Conservation (phyloP, 441 rosid genomes). For the Daphne laureola region DNA sequence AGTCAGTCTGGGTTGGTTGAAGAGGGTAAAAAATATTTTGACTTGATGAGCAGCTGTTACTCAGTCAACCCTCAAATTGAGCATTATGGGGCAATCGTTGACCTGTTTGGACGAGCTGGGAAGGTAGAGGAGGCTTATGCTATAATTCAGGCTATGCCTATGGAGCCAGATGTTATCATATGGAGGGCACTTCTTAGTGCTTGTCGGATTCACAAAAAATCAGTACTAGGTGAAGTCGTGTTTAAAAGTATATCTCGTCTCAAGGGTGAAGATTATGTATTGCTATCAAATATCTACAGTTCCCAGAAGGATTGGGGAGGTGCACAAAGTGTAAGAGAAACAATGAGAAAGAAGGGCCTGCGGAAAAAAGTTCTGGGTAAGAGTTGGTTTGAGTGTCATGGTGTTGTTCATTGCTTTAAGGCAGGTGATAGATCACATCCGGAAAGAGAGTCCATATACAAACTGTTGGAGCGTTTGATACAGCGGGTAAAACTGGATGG, state of each 20-base stretch:
- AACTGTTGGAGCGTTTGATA: constrained; percentile 41
- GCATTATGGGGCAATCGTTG: constrained; percentile 80
- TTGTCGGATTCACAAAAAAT: constrained; percentile 33
- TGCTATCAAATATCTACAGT: constrained; percentile 55
- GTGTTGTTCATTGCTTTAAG: constrained; percentile 43
- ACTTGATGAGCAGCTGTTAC: constrained; percentile 30
- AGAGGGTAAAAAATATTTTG: constrained; percentile 40
- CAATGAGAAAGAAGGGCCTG: constrained; percentile 44
- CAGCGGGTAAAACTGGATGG: constrained; percentile 41
- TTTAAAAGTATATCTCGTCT: constrained; percentile 32
- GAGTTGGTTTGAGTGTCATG: constrained; percentile 56
- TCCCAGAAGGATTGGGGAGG: constrained; percentile 56
- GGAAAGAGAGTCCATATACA: constrained; percentile 48
- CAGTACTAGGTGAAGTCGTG: constrained; percentile 42
- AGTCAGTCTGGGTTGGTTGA: constrained; percentile 48
- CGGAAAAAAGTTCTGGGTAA: constrained; percentile 41
- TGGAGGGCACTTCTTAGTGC: constrained; percentile 70
- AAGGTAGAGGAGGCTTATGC: constrained; percentile 42
- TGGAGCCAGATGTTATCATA: constrained; percentile 51
- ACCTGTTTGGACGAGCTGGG: constrained; percentile 50
- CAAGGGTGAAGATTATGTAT: constrained; percentile 49
- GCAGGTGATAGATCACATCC: constrained; percentile 50
- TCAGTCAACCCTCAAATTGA: constrained; percentile 47
- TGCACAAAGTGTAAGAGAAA: constrained; percentile 44
- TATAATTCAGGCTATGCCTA: constrained; percentile 40